Conservation (phyloP, 768 basidiomycete species). For the Tricholoma hemisulphureum region DNA sequence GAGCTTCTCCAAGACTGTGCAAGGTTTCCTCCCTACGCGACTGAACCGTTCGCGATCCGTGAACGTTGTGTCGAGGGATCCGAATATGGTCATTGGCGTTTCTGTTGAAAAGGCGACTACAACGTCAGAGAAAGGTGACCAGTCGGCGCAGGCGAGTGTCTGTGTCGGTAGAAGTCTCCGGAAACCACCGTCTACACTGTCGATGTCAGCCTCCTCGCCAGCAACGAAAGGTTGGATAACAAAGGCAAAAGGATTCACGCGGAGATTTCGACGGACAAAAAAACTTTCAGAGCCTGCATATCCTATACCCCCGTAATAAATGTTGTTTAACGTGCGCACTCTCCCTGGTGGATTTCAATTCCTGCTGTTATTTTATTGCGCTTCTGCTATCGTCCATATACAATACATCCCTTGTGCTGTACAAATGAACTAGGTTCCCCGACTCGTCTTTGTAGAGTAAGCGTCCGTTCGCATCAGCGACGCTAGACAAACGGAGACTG, state of each 20-base stretch:
- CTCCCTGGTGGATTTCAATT: neutral
- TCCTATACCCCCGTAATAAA: constrained; percentile 1
- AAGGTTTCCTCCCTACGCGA: constrained; percentile 44
- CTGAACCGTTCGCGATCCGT: constrained; percentile 43
- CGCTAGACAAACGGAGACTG: neutral
- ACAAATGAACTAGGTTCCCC: neutral
- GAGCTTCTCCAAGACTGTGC: constrained; percentile 42
- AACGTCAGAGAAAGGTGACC: constrained; percentile 27
- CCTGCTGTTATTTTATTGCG: neutral
- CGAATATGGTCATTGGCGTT: constrained; percentile 43
- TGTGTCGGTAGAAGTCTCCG: constrained; percentile 33
- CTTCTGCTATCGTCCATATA: neutral
- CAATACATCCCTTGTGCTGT: neutral
- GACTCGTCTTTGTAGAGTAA: neutral
- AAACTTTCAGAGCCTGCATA: constrained; percentile 7
- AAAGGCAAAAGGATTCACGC: constrained; percentile 41
- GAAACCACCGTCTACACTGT: constrained; percentile 35
- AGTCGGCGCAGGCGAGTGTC: constrained; percentile 29
- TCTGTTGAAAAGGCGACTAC: constrained; percentile 48
- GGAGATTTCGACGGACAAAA: constrained; percentile 43
- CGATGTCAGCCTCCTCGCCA: constrained; percentile 22
- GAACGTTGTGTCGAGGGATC: constrained; percentile 30
- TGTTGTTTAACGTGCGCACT: neutral
- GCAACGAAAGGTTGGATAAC: constrained; percentile 28
- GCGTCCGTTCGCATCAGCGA: neutral